Conservation (phyloP, 2,329 filamentous ascomycete genomes). For the Aspergillus sp. region DNA sequence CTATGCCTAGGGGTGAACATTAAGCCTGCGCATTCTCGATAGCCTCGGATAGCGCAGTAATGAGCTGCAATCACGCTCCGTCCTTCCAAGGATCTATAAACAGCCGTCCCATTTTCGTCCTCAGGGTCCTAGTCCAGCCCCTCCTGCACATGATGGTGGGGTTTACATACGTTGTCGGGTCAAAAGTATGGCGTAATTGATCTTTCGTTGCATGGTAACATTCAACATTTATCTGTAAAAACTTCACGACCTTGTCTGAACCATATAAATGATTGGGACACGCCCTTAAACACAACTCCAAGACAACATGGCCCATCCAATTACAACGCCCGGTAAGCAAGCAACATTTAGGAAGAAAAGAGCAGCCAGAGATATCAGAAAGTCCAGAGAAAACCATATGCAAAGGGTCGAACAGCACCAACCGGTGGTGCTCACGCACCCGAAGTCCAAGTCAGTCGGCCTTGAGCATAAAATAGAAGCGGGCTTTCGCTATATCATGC, state of each 20-base stretch:
- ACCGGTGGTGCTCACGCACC: not conserved
- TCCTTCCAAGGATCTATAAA: slow-evolving; percentile 17
- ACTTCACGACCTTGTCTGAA: not conserved
- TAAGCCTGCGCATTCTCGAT: slow-evolving; percentile 18
- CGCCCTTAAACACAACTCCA: slow-evolving; percentile 16
- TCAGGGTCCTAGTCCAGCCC: not conserved
- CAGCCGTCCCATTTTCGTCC: slow-evolving; percentile 14
- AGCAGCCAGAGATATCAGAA: slow-evolving; percentile 1
- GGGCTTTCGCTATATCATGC: not conserved
- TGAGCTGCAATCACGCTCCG: not conserved
- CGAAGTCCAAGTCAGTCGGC: not conserved
- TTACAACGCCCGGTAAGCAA: slow-evolving; percentile 18
- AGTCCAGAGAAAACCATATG: slow-evolving; percentile 12
- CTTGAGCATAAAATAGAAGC: not conserved
- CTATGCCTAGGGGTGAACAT: slow-evolving; percentile 24
- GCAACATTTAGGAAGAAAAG: slow-evolving; percentile 4
- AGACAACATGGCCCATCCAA: slow-evolving; percentile 6
- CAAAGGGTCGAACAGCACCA: slow-evolving; percentile 1
- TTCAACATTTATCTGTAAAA: not conserved
- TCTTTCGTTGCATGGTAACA: not conserved
- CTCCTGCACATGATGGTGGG: not conserved
- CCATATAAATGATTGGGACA: slow-evolving; percentile 2
- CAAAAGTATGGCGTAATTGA: not conserved
- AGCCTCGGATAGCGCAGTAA: slow-evolving; percentile 21
- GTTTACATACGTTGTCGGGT: not conserved